Conservation (phyloP, 2,329 filamentous ascomycete genomes). For the Trichoderma sp. region DNA sequence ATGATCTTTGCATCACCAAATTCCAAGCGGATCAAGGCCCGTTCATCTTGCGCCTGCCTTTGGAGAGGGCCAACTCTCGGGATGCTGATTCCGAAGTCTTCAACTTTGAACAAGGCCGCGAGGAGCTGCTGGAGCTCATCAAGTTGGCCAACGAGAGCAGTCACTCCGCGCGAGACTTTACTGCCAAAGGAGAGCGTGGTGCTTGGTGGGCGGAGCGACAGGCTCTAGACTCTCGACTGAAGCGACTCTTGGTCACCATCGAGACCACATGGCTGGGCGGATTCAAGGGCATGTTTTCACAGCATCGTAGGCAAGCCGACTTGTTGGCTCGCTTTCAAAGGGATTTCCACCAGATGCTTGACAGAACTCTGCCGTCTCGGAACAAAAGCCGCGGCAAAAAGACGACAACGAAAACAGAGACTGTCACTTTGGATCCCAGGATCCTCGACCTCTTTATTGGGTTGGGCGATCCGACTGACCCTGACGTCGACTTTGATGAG, state of each 20-base stretch:
- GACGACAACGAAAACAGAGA: slow-evolving; percentile 37
- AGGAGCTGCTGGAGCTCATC: slow-evolving; percentile 81
- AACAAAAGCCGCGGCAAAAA: slow-evolving; percentile 58
- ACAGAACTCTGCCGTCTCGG: slow-evolving; percentile 82
- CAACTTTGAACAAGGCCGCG: slow-evolving; percentile 73
- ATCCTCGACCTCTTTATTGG: slow-evolving; percentile 88
- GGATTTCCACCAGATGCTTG: slow-evolving; percentile 73
- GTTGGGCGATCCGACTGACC: slow-evolving; percentile 67
- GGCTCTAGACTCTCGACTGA: slow-evolving; percentile 71
- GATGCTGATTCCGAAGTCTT: slow-evolving; percentile 78
- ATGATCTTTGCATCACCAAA: slow-evolving; percentile 87
- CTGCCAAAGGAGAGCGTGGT: slow-evolving; percentile 68
- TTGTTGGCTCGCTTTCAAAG: slow-evolving; percentile 72
- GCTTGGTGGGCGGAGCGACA: slow-evolving; percentile 90
- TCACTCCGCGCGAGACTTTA: slow-evolving; percentile 68
- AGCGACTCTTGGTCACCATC: slow-evolving; percentile 75
- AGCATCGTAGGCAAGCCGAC: slow-evolving; percentile 59
- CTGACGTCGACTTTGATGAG: slow-evolving; percentile 76
- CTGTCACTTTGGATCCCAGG: slow-evolving; percentile 51
- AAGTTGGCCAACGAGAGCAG: slow-evolving; percentile 77
- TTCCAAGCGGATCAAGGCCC: slow-evolving; percentile 72
- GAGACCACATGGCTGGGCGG: slow-evolving; percentile 94
- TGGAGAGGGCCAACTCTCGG: slow-evolving; percentile 76
- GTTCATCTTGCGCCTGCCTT: slow-evolving; percentile 81
- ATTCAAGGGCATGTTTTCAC: slow-evolving; percentile 90